Conservation (phyloP, 2,329 filamentous ascomycete genomes). For the Colletotrichum chrysophilum region DNA sequence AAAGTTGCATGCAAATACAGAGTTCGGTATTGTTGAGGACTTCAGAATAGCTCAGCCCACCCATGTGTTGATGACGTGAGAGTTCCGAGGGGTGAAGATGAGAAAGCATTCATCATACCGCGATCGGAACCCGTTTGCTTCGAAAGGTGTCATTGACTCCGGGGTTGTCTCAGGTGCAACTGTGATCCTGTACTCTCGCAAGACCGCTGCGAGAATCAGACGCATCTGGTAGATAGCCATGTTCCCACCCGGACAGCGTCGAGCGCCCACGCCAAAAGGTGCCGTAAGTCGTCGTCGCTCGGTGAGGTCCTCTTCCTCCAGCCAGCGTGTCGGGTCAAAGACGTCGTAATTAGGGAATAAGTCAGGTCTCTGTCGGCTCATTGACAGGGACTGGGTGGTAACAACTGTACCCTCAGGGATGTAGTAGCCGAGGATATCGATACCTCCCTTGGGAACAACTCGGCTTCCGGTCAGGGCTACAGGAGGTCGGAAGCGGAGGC, state of each 20-base stretch:
- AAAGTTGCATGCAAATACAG: neutral
- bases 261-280: neutral
- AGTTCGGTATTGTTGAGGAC: neutral
- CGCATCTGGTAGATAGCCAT: neutral
- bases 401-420: neutral
- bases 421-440: neutral
- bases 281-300: neutral
- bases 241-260: neutral
- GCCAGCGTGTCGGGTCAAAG: neutral
- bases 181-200: neutral
- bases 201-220: neutral
- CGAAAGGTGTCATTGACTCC: conserved; percentile 19
- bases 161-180: neutral
- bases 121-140: conserved; percentile 24
- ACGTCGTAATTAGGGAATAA: neutral
- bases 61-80: neutral
- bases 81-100: conserved; percentile 17
- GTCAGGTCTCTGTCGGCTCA: neutral
- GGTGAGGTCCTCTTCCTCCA: neutral
- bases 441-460: neutral
- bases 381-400: neutral
- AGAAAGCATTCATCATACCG: conserved; percentile 18
- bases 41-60: neutral
- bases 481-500: neutral
- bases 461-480: neutral